These are phyloP conservation scores for Lachancea thermotolerans DNA, from an alignment of 805 yeast genomes.

Conservation along the genomic window DNA sequence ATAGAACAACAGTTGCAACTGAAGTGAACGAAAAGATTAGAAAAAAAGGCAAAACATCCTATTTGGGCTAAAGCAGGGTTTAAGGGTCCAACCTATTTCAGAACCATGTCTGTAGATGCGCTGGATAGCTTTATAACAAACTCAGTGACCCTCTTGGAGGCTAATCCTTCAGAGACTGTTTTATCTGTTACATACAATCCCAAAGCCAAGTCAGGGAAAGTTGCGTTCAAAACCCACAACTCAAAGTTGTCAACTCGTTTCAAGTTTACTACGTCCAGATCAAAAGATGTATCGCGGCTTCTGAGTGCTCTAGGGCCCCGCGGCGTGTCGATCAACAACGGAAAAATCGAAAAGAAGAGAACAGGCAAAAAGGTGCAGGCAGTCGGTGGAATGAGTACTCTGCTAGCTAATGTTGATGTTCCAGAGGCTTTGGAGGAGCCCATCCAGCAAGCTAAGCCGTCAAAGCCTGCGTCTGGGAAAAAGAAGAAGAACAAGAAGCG, in stretches of 20 bases:
- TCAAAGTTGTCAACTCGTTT: slow-evolving; percentile 57
- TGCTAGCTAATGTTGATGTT: slow-evolving; percentile 26
- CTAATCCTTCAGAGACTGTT: slow-evolving; percentile 34
- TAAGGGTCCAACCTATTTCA: not conserved
- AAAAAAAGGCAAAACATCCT: not conserved
- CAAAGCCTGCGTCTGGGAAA: slow-evolving; percentile 20
- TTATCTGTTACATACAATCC: slow-evolving; percentile 32
- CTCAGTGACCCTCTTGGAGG: slow-evolving; percentile 37
- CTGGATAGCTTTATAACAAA: slow-evolving; percentile 39
- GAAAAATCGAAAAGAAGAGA: slow-evolving; percentile 19
- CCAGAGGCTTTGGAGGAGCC: slow-evolving; percentile 18
- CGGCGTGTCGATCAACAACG: slow-evolving; percentile 38
- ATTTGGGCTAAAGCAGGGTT: not conserved
- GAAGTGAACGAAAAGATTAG: no score
- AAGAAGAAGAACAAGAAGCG: slow-evolving; percentile 28
- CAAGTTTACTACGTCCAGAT: slow-evolving; percentile 49
- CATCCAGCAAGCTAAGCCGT: slow-evolving; percentile 7
- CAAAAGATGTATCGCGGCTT: slow-evolving; percentile 68
- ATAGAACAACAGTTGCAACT: no score
- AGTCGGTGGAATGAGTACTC: slow-evolving; percentile 21
- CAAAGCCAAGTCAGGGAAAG: slow-evolving; percentile 15
- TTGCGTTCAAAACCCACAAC: slow-evolving; percentile 55
- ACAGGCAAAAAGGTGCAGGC: slow-evolving; percentile 12
- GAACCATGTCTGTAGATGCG: slow-evolving; percentile 17
- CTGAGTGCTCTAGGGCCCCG: slow-evolving; percentile 68